Conservation (phyloP, 768 basidiomycete species). For the Rhodotorula paludigena region DNA sequence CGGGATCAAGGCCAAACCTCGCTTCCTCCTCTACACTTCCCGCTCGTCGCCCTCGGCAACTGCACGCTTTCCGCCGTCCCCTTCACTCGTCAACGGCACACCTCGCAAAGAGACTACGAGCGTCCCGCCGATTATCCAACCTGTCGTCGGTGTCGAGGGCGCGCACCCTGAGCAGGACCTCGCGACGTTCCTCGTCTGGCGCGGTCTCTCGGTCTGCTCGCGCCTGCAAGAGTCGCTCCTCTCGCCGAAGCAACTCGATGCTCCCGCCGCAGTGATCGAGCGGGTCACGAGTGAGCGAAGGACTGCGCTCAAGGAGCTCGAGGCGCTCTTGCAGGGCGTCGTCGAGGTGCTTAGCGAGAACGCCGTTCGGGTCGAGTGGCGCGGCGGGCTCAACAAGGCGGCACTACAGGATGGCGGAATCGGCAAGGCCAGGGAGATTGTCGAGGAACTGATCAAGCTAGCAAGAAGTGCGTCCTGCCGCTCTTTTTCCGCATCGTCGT, state of each 20-base stretch:
- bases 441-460: slow-evolving; percentile 22
- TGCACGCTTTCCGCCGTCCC: slow-evolving; percentile 7
- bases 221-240: slow-evolving; percentile 14
- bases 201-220: slow-evolving; percentile 9
- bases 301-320: slow-evolving; percentile 7
- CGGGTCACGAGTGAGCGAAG: slow-evolving; percentile 7
- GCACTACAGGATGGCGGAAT: slow-evolving; percentile 10
- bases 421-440: slow-evolving; percentile 31
- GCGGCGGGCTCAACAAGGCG: not conserved
- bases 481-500: not conserved
- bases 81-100: slow-evolving; percentile 17
- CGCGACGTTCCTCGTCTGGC: slow-evolving; percentile 33
- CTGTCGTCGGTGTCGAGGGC: not conserved
- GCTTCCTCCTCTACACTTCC: slow-evolving; percentile 26
- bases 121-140: not conserved
- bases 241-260: not conserved
- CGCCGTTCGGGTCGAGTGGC: slow-evolving; percentile 22
- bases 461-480: slow-evolving; percentile 12
- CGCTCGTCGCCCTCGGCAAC: slow-evolving; percentile 3
- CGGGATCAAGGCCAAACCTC: slow-evolving; percentile 28
- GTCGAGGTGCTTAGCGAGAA: slow-evolving; percentile 18
- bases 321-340: slow-evolving; percentile 16
- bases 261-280: no score
- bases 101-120: not conserved
- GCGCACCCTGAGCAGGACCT: slow-evolving; percentile 32